Conservation (phyloP, 306 rosid species). For the Delonix regia region DNA sequence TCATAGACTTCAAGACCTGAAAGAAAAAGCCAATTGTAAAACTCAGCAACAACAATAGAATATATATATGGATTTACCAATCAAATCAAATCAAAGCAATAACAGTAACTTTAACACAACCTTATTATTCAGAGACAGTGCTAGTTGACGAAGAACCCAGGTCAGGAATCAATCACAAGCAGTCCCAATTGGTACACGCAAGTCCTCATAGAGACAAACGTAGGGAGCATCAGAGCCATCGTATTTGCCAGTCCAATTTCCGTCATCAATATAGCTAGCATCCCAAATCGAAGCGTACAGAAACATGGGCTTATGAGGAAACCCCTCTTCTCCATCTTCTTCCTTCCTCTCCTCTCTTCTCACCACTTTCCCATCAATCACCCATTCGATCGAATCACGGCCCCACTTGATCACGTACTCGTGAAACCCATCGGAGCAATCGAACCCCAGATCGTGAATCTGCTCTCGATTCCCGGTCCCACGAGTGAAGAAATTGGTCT, state of each 20-base stretch:
- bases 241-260: slow-evolving; percentile 61
- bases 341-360: slow-evolving; percentile 52
- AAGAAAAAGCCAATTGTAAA: too few species aligned
- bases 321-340: slow-evolving; percentile 32
- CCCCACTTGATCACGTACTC: slow-evolving; percentile 58
- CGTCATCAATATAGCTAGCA: slow-evolving; percentile 56
- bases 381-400: slow-evolving; percentile 51
- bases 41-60: too few species aligned
- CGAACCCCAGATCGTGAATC: slow-evolving; percentile 54
- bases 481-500: slow-evolving; percentile 45
- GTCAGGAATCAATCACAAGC: slow-evolving; percentile 37
- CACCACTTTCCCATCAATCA: slow-evolving; percentile 56
- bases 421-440: slow-evolving; percentile 59
- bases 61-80: neutral
- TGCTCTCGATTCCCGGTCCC: slow-evolving; percentile 54
- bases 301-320: slow-evolving; percentile 58
- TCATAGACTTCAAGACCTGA: too few species aligned
- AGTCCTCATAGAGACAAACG: slow-evolving; percentile 64
- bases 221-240: slow-evolving; percentile 59
- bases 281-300: slow-evolving; percentile 72
- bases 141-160: neutral
- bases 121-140: neutral
- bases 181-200: slow-evolving; percentile 50
- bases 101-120: neutral
- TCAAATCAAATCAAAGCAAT: neutral